phyloP scores from a whole-genome alignment of 768 basidiomycete species.

The Suillus subaureus region DNA sequence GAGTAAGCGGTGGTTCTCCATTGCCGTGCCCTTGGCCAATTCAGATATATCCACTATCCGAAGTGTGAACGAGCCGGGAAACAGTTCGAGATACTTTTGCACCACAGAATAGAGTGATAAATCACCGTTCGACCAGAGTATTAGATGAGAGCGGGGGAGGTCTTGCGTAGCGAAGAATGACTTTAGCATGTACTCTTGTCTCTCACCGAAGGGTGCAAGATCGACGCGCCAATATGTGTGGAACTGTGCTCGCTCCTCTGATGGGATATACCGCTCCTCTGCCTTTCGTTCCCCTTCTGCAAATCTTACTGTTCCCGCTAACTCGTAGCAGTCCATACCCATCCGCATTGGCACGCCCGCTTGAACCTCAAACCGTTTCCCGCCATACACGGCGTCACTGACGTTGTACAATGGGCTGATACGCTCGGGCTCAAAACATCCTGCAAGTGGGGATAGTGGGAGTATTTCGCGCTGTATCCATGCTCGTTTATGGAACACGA shows the following conservation, averaged over 20 bases:
- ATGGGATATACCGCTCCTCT: slow-evolving; percentile 26
- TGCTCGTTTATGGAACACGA: too few species aligned
- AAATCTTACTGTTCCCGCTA: slow-evolving; percentile 74
- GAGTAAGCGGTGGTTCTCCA: slow-evolving; percentile 66
- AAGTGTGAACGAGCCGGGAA: slow-evolving; percentile 73
- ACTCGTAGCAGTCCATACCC: slow-evolving; percentile 90
- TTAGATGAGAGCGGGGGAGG: slow-evolving; percentile 59
- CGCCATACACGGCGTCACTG: too few species aligned
- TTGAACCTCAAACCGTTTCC: too few species aligned
- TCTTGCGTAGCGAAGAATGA: slow-evolving; percentile 77
- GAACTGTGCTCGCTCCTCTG: slow-evolving; percentile 60
- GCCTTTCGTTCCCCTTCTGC: slow-evolving; percentile 12
- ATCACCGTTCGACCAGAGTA: slow-evolving; percentile 93
- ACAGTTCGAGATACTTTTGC: slow-evolving; percentile 56
- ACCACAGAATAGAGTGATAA: slow-evolving; percentile 58
- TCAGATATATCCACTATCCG: slow-evolving; percentile 63
- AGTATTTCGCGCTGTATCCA: too few species aligned
- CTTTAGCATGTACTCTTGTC: slow-evolving; percentile 64
- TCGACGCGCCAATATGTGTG: slow-evolving; percentile 97
- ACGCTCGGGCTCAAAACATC: too few species aligned
- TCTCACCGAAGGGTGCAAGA: slow-evolving; percentile 71
- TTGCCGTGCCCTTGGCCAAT: slow-evolving; percentile 75
- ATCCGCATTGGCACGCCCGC: slow-evolving; percentile 77
- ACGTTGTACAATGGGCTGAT: too few species aligned
- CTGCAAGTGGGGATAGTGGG: too few species aligned